phyloP scores from a whole-genome alignment of 169 alveolate genomes.

The Eimeria sp. region DNA sequence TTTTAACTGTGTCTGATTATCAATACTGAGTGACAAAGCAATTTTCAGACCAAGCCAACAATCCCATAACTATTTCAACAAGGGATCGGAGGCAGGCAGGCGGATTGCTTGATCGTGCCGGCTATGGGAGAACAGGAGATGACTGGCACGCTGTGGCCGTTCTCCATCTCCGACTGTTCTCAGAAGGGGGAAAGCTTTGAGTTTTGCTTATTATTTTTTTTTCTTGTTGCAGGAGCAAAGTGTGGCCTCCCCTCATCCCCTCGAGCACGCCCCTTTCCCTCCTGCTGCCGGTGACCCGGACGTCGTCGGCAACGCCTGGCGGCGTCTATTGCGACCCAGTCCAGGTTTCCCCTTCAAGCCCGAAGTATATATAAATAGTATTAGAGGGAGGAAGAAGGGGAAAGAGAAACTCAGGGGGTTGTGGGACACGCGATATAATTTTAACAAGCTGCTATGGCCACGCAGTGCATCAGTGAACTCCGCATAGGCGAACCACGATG shows the following conservation, averaged over 20 bases:
- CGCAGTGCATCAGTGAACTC: not conserved
- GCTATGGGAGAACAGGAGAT: not conserved
- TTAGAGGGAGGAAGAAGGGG: not conserved
- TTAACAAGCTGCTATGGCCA: not conserved
- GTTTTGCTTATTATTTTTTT: not conserved
- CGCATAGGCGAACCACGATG: not conserved
- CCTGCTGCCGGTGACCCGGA: conserved; percentile 14
- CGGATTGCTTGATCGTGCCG: not conserved
- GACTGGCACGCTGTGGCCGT: not conserved
- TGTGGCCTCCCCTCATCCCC: not conserved
- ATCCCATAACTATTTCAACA: too few relatives aligned
- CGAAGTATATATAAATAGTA: not conserved
- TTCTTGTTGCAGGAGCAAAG: not conserved
- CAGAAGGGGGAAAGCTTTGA: not conserved
- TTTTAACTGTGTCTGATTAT: too few relatives aligned
- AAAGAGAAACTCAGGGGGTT: not conserved
- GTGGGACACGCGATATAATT: not conserved
- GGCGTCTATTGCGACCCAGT: conserved; percentile 23
- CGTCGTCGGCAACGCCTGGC: conserved; percentile 20
- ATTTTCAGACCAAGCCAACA: too few relatives aligned
- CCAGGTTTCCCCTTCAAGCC: not conserved
- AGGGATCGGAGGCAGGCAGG: not conserved
- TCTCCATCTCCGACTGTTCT: not conserved
- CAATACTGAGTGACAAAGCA: too few relatives aligned
- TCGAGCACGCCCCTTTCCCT: not conserved